A percentile compares a stretch with the other conserved stretches of the same genome.
These are phyloP conservation scores for Canavalia ensiformis DNA, from an alignment of 306 rosid species.

Conservation along the genomic window DNA sequence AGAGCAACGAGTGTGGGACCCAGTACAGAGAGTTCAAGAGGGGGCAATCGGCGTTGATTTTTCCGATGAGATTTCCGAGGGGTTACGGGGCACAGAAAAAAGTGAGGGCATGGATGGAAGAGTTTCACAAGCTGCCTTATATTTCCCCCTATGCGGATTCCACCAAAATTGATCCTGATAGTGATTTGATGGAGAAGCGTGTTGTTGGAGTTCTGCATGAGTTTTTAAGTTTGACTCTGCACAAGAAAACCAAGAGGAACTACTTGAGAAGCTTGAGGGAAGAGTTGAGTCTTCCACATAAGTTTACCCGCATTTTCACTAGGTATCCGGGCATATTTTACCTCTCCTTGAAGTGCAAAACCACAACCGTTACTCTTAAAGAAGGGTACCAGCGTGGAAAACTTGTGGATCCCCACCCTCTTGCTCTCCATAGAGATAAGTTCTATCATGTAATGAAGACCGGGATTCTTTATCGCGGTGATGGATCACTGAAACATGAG, in stretches of 20 bases:
- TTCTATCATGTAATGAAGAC: conserved; percentile 89
- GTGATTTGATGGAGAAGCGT: conserved; percentile 97
- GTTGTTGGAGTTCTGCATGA: conserved; percentile 93
- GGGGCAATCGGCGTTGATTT: conserved; percentile 72
- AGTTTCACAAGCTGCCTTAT: conserved; percentile 88
- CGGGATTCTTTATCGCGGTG: conserved; percentile 75
- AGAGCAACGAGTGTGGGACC: conserved; percentile 63
- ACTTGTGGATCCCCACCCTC: conserved; percentile 79
- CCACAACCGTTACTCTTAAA: conserved; percentile 75
- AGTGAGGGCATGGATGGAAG: conserved; percentile 92
- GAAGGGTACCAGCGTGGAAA: conserved; percentile 88
- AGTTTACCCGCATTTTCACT: conserved; percentile 85
- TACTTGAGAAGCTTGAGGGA: conserved; percentile 86
- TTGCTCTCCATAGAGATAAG: conserved; percentile 70
- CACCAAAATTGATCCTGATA: conserved; percentile 69
- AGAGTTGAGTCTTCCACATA: conserved; percentile 87
- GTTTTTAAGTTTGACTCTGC: conserved; percentile 77
- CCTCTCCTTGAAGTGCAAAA: conserved; percentile 89
- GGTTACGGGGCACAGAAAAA: conserved; percentile 90
- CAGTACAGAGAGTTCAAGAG: conserved; percentile 77
- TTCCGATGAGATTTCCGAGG: conserved; percentile 84
- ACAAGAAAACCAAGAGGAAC: conserved; percentile 93
- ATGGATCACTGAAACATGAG: conserved; percentile 60
- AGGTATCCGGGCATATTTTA: conserved; percentile 90
- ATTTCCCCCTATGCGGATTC: conserved; percentile 81